Base-by-base conservation (phyloP, 164 flowering plant species). In the Stephania yunnanensis region DNA sequence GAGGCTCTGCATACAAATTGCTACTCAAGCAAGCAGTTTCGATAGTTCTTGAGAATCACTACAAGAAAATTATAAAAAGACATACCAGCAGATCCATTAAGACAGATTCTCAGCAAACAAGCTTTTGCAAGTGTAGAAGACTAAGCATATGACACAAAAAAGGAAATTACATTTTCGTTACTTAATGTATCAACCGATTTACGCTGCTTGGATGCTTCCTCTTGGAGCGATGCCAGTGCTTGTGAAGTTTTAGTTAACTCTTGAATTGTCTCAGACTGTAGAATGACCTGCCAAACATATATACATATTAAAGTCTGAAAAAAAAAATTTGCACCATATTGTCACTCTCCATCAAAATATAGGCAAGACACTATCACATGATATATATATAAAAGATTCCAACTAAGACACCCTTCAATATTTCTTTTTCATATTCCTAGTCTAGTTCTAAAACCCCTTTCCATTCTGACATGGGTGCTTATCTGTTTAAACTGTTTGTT, bases 251-350 rank as follows among this genome's bases (percentile, higher is more conserved):
- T 92, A 12, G 92, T 89, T 77, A 95, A 78, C 82, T 95, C 99
- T 79, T 92, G 92, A 78, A 95, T 95, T 63, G 99, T 91, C 76
- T 95, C 98, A 11, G 97, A 92, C 73, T 92, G 98, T 50, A 95
- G 87, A 61, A 95, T 85, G 75, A 95, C 99, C 98, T 94, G 88
- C 31, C 72, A 0, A 81, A 79, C 52, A 69, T 58, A 73, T 31
- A 22, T 15, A n/a, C 5, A 36, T 36, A 36, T 36, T 2, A 36
- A 36, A 75, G 71, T 31, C 7, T 52, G 65, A 29, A 68, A 36
- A 36, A 2, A 1, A 36, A 36, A 36, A 36, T 36, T 36, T 36
- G 42, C 55, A 25, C 22, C 69, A 69, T 15, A 69, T 29, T 66
- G 45, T 45, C 42, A 17, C 20, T 22, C 66, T 36, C 42, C 42